phyloP scores from a whole-genome alignment of 2,329 filamentous ascomycete genomes.

The Fusarium sp. region DNA sequence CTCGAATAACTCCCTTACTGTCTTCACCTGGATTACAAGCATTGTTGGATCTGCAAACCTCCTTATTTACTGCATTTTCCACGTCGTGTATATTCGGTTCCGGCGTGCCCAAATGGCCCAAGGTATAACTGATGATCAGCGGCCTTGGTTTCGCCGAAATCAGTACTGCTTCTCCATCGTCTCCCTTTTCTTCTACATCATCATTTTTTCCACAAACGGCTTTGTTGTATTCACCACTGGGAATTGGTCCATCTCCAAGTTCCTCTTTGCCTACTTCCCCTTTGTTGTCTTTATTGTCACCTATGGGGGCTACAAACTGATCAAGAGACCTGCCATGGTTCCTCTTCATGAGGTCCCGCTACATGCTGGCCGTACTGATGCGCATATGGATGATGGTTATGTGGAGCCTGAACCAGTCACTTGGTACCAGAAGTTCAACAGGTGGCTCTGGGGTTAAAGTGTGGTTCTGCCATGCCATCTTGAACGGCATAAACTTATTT shows the following conservation, averaged over 20 bases:
- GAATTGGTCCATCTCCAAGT: neutral
- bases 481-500: neutral
- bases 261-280: neutral
- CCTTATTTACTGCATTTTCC: neutral
- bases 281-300: neutral
- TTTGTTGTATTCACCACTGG: neutral
- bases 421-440: neutral
- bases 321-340: neutral
- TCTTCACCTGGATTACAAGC: conserved; percentile 4
- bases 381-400: neutral
- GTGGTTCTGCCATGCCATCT: neutral
- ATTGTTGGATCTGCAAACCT: neutral
- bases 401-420: neutral
- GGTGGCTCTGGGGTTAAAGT: neutral
- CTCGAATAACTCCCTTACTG: conserved; percentile 42
- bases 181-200: neutral
- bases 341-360: neutral
- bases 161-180: neutral
- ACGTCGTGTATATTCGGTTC: neutral
- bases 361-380: neutral
- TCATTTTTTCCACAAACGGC: neutral
- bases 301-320: neutral
- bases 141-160: neutral
- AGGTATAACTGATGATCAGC: neutral
- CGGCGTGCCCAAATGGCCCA: neutral